Percentiles rank a stretch among this genome's conserved stretches.
These are phyloP conservation scores for Fusarium neocosmosporiellum DNA, from an alignment of 2,329 filamentous ascomycete species.

Conservation along the genomic window DNA sequence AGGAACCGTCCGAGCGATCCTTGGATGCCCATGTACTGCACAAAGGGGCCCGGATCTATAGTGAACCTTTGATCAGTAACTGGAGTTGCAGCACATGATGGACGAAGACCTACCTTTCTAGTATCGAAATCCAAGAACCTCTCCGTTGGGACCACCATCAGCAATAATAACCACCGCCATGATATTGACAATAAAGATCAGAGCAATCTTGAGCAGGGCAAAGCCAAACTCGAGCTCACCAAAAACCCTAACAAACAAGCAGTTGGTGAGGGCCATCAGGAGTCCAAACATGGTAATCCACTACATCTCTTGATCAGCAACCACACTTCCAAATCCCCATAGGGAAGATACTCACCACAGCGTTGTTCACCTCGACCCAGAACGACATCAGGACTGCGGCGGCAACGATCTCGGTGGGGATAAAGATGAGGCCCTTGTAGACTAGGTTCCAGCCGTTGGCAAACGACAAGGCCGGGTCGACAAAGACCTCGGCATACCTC, in stretches of 20 bases:
- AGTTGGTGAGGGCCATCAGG: background rate
- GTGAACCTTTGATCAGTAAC: background rate
- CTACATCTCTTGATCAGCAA: background rate
- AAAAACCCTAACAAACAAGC: background rate
- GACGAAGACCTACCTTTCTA: background rate
- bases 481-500: slow-evolving; percentile 1
- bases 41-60: background rate
- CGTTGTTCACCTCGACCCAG: slow-evolving; percentile 4
- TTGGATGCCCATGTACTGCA: background rate
- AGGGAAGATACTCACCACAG: background rate
- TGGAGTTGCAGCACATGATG: background rate
- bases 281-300: background rate
- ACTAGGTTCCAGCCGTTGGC: background rate
- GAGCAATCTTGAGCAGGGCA: slow-evolving; percentile 4
- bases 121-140: too few species aligned
- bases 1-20: background rate
- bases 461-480: background rate
- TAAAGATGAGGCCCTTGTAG: background rate
- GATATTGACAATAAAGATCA: slow-evolving; percentile 7
- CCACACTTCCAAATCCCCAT: too few species aligned
- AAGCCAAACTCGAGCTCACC: slow-evolving; percentile 15
- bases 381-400: slow-evolving; percentile 11
- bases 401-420: slow-evolving; percentile 8
- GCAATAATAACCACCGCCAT: background rate
- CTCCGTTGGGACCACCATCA: background rate